A percentile compares a stretch with the other conserved stretches of the same genome.
These are phyloP conservation scores for Lipomyces sp. DNA, from an alignment of 805 yeast genomes.

Conservation along the genomic window DNA sequence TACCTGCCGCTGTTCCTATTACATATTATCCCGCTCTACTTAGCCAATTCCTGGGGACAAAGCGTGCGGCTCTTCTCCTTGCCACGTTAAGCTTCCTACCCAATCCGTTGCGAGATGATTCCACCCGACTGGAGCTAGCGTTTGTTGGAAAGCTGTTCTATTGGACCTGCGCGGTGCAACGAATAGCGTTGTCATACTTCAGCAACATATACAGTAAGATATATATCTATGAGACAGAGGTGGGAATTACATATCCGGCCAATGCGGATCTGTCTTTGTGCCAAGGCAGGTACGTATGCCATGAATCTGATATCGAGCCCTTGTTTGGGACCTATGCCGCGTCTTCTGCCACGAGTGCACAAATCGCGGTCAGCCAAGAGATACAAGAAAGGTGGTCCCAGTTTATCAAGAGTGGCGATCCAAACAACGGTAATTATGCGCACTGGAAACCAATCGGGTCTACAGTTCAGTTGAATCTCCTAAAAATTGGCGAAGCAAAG, in stretches of 20 bases:
- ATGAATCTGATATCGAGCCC: conserved; percentile 42
- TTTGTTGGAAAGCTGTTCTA: conserved; percentile 36
- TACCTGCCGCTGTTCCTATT: conserved; percentile 21
- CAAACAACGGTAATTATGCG: conserved; percentile 33
- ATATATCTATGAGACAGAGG: conserved; percentile 39
- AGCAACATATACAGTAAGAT: conserved; percentile 19
- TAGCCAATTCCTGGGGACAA: conserved; percentile 22
- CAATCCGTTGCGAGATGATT: conserved; percentile 18
- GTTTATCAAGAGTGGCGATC: conserved; percentile 40
- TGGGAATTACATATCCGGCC: conserved; percentile 41
- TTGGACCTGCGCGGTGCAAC: conserved; percentile 41
- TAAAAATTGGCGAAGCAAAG: conserved; percentile 19
- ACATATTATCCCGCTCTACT: conserved; percentile 15
- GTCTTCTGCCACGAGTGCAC: conserved; percentile 30
- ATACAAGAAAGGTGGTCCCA: conserved; percentile 42
- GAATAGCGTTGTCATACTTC: conserved; percentile 19
- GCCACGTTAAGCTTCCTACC: conserved; percentile 18
- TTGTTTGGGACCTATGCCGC: conserved; percentile 41
- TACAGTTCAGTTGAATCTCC: conserved; percentile 12
- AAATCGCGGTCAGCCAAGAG: conserved; percentile 35
- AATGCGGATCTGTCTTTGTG: conserved; percentile 36
- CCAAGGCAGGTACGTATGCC: conserved; percentile 40
- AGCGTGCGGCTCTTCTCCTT: conserved; percentile 23
- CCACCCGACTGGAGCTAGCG: conserved; percentile 23
- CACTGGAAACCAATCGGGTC: conserved; percentile 34